phyloP scores from a whole-genome alignment of 805 yeast genomes.

The Wickerhamomyces queroliae region DNA sequence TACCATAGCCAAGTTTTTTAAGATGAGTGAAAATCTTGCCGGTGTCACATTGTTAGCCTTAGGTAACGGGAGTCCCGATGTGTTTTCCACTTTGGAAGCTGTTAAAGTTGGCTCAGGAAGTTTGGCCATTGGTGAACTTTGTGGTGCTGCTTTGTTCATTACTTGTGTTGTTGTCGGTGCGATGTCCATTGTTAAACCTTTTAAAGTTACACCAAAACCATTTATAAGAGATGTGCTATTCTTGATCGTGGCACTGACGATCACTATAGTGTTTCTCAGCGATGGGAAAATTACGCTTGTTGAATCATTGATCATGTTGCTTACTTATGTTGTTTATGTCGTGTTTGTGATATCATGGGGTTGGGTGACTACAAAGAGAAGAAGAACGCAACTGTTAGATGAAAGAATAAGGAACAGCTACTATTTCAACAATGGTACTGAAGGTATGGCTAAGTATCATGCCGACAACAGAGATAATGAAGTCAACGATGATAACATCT shows the following conservation, averaged over 20 bases:
- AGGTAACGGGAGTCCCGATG: slow-evolving; percentile 92
- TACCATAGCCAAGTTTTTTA: slow-evolving; percentile 55
- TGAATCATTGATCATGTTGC: slow-evolving; percentile 54
- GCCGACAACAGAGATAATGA: slow-evolving; percentile 16
- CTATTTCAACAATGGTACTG: slow-evolving; percentile 6
- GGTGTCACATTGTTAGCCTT: slow-evolving; percentile 87
- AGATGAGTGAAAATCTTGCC: slow-evolving; percentile 70
- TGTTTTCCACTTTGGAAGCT: slow-evolving; percentile 79
- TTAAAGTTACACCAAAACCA: slow-evolving; percentile 39
- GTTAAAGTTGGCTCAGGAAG: slow-evolving; percentile 64
- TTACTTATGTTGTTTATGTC: slow-evolving; percentile 56
- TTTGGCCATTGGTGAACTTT: slow-evolving; percentile 83
- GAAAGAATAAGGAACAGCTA: slow-evolving; percentile 19
- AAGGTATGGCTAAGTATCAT: slow-evolving; percentile 4
- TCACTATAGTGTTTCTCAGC: slow-evolving; percentile 44
- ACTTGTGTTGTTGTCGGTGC: slow-evolving; percentile 80
- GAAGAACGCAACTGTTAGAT: slow-evolving; percentile 14
- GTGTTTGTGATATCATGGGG: slow-evolving; percentile 31
- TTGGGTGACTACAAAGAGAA: slow-evolving; percentile 11
- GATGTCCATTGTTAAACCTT: slow-evolving; percentile 68
- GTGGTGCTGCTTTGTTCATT: slow-evolving; percentile 86
- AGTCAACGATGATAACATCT: slow-evolving; percentile 17
- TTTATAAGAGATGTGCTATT: slow-evolving; percentile 42
- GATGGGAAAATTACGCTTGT: slow-evolving; percentile 51
- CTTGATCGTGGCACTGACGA: slow-evolving; percentile 46